These are phyloP conservation scores for Cyberlindnera mrakii DNA, from an alignment of 805 yeast genomes.

Conservation along the genomic window DNA sequence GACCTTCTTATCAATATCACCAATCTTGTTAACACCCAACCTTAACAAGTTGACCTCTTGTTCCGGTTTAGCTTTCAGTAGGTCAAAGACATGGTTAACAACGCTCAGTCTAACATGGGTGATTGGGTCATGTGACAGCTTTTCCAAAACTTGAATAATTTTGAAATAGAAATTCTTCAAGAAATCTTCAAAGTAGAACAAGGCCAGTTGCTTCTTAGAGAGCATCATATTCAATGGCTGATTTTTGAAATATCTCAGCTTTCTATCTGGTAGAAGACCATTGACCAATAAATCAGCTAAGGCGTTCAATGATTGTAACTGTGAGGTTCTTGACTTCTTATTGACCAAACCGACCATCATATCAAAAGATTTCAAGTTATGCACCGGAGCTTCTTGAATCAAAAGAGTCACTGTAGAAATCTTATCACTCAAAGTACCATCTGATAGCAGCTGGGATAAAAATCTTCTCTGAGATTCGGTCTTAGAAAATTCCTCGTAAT, in stretches of 20 bases:
- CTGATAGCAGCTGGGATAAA: slow-evolving; percentile 77
- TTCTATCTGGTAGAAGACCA: slow-evolving; percentile 83
- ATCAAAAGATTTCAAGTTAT: slow-evolving; percentile 78
- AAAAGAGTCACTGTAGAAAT: slow-evolving; percentile 89
- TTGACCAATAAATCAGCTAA: slow-evolving; percentile 80
- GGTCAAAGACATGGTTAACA: slow-evolving; percentile 69
- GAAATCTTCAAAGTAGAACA: slow-evolving; percentile 86
- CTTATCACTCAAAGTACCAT: slow-evolving; percentile 94
- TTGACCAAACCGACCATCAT: slow-evolving; percentile 72
- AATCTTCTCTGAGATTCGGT: slow-evolving; percentile 81
- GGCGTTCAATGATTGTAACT: slow-evolving; percentile 85
- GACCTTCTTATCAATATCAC: slow-evolving; percentile 88
- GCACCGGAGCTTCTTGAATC: slow-evolving; percentile 92
- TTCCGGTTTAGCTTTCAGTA: slow-evolving; percentile 84
- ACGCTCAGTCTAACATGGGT: slow-evolving; percentile 78
- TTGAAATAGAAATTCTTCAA: slow-evolving; percentile 72
- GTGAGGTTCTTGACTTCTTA: slow-evolving; percentile 90
- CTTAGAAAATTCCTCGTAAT: slow-evolving; percentile 67
- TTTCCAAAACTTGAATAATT: slow-evolving; percentile 71
- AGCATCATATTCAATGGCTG: slow-evolving; percentile 46
- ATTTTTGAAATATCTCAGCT: slow-evolving; percentile 71
- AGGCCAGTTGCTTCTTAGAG: slow-evolving; percentile 52
- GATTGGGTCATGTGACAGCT: slow-evolving; percentile 84
- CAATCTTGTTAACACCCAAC: slow-evolving; percentile 88
- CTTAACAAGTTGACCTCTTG: slow-evolving; percentile 89